phyloP scores from a whole-genome alignment of 2,329 filamentous ascomycete genomes.

The Beauveria sp. region DNA sequence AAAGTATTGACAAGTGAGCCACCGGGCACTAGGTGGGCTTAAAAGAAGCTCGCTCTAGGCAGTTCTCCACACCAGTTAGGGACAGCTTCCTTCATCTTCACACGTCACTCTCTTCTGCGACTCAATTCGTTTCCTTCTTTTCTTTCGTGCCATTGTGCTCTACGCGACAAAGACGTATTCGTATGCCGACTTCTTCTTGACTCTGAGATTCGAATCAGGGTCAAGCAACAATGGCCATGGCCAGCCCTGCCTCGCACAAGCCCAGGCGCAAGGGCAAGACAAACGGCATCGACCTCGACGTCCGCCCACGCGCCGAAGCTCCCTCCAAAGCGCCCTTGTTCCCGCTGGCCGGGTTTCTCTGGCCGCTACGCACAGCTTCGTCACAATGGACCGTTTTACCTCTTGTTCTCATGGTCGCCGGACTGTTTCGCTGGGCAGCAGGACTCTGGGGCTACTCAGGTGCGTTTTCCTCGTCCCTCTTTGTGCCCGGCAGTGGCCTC shows the following conservation, averaged over 20 bases:
- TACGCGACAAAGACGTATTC: neutral
- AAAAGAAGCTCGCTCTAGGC: neutral
- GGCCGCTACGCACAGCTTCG: constrained; percentile 74
- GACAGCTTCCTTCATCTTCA: constrained; percentile 5
- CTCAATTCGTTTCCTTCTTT: neutral
- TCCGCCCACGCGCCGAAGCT: constrained; percentile 29
- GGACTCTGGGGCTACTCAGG: constrained; percentile 94
- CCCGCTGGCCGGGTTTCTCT: constrained; percentile 87
- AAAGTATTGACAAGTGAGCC: too few species aligned
- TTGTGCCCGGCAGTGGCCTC: neutral
- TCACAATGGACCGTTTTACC: constrained; percentile 93
- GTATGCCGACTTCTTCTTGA: neutral
- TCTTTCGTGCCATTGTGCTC: neutral
- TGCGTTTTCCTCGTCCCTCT: constrained; percentile 28
- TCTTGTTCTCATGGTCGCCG: constrained; percentile 79
- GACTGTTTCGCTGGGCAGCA: constrained; percentile 87
- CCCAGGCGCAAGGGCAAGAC: constrained; percentile 52
- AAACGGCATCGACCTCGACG: constrained; percentile 30
- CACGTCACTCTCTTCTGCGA: constrained; percentile 1
- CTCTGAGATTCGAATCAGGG: neutral
- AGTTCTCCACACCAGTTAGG: constrained; percentile 1
- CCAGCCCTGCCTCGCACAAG: constrained; percentile 49
- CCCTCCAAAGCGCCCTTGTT: constrained; percentile 63
- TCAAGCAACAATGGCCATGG: constrained; percentile 33
- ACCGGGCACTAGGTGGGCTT: neutral